These are phyloP conservation scores for Penicillium tannophilum DNA, from an alignment of 495 filamentous ascomycete genomes.

Conservation along the genomic window DNA sequence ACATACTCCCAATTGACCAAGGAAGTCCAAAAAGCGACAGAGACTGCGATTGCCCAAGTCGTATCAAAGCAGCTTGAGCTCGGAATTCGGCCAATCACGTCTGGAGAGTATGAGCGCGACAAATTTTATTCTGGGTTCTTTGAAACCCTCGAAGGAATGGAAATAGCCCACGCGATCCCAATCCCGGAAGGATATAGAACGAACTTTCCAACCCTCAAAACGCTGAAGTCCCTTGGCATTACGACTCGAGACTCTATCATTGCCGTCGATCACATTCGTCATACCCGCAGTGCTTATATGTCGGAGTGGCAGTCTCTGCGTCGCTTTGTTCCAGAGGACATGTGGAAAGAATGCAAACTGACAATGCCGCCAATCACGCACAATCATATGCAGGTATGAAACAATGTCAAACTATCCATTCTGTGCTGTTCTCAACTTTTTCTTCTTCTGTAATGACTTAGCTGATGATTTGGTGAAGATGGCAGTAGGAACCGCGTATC, in stretches of 20 bases:
- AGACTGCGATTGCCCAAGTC: constrained; percentile 16
- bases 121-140: constrained; percentile 29
- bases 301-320: constrained; percentile 24
- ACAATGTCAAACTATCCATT: no score
- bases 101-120: constrained; percentile 27
- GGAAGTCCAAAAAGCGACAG: constrained; percentile 5
- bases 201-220: constrained; percentile 13
- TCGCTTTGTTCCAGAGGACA: constrained; percentile 11
- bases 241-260: constrained; percentile 10
- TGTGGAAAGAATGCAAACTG: constrained; percentile 28
- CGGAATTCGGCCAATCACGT: constrained; percentile 21
- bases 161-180: constrained; percentile 16
- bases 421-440: no score
- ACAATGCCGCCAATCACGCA: constrained; percentile 26
- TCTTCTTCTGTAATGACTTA: not conserved
- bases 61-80: constrained; percentile 22
- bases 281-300: constrained; percentile 18
- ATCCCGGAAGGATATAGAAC: constrained; percentile 12
- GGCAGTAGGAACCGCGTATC: constrained; percentile 13
- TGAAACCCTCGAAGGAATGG: constrained; percentile 17
- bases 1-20: constrained; percentile 11
- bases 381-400: constrained; percentile 21
- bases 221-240: constrained; percentile 9
- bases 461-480: constrained; percentile 7
- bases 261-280: constrained; percentile 13